Percentiles rank a stretch among this genome's conserved stretches.
Conservation (phyloP, 1,284 basidiomycete genomes). For the Rhizopogon hawkerae region DNA sequence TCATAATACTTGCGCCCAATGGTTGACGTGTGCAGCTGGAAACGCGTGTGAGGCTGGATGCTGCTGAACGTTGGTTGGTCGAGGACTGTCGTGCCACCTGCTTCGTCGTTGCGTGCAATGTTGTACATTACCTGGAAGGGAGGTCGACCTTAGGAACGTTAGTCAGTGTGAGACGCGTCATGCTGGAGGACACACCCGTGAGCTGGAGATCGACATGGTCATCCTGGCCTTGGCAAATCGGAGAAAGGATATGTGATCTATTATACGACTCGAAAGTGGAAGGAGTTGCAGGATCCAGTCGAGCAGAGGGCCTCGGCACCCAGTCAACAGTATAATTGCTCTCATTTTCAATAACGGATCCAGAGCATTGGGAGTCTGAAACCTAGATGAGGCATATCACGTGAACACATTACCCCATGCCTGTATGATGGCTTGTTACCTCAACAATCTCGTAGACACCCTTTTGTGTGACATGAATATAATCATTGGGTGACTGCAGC, state of each 20-base stretch:
- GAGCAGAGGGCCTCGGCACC: slow-evolving; percentile 64
- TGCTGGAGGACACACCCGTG: slow-evolving; percentile 41
- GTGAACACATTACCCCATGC: slow-evolving; percentile 1
- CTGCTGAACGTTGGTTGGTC: slow-evolving; percentile 77
- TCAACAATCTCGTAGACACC: slow-evolving; percentile 73
- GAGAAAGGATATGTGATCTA: slow-evolving; percentile 59
- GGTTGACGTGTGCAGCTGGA: slow-evolving; percentile 75
- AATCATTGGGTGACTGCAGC: slow-evolving; percentile 61
- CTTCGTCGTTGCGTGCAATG: slow-evolving; percentile 54
- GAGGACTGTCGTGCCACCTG: slow-evolving; percentile 52
- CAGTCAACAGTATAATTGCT: slow-evolving; percentile 67
- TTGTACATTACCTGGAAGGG: slow-evolving; percentile 86
- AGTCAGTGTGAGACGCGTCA: background rate
- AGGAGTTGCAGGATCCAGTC: slow-evolving; percentile 46
- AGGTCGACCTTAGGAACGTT: slow-evolving; percentile 47
- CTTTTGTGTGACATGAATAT: slow-evolving; percentile 58
- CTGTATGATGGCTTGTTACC: slow-evolving; percentile 32
- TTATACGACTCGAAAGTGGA: slow-evolving; percentile 52
- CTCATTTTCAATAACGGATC: slow-evolving; percentile 53
- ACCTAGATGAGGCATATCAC: slow-evolving; percentile 39
- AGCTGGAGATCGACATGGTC: slow-evolving; percentile 78
- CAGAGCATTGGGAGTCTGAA: slow-evolving; percentile 78
- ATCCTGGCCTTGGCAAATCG: slow-evolving; percentile 75
- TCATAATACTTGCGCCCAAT: slow-evolving; percentile 84
- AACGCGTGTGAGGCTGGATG: slow-evolving; percentile 73